A percentile compares a stretch with the other conserved stretches of the same genome.
Conservation (phyloP, 2,329 filamentous ascomycete genomes). For the Aspergillus chevalieri region DNA sequence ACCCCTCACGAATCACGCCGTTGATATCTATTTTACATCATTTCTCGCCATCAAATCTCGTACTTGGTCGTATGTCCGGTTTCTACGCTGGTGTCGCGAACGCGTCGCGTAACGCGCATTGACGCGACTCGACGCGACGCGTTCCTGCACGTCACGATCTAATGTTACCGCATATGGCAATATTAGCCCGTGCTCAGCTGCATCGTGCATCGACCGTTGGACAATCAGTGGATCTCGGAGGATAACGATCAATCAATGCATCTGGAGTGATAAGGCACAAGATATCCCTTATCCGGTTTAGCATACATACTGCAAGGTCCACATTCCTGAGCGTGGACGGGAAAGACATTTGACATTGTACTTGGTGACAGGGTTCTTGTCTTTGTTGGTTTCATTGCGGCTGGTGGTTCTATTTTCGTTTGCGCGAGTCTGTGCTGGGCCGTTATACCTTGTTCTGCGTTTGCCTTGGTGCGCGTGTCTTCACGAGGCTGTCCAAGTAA, state of each 20-base stretch:
- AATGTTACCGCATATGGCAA: background rate
- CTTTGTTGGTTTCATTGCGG: too few species aligned
- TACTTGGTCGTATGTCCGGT: too few species aligned
- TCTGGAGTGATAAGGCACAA: background rate
- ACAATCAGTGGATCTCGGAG: background rate
- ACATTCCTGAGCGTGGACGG: too few species aligned
- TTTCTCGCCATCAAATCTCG: background rate
- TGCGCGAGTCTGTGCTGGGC: too few species aligned
- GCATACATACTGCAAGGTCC: too few species aligned
- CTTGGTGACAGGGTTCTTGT: too few species aligned
- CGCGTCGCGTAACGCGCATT: background rate
- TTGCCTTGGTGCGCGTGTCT: too few species aligned
- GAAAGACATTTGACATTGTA: too few species aligned
- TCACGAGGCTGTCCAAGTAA: too few species aligned
- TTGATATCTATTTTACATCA: background rate
- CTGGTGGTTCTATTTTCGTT: too few species aligned
- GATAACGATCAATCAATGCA: background rate
- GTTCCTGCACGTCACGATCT: background rate
- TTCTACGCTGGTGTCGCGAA: background rate
- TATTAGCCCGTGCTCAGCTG: background rate
- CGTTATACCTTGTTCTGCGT: too few species aligned
- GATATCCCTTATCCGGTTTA: background rate
- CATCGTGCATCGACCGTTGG: too few species aligned
- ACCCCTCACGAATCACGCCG: background rate
- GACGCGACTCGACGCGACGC: background rate